A percentile compares a stretch with the other conserved stretches of the same genome.
These are phyloP conservation scores for Trichophyton rubrum DNA, from an alignment of 2,329 filamentous ascomycete genomes.

Conservation along the genomic window DNA sequence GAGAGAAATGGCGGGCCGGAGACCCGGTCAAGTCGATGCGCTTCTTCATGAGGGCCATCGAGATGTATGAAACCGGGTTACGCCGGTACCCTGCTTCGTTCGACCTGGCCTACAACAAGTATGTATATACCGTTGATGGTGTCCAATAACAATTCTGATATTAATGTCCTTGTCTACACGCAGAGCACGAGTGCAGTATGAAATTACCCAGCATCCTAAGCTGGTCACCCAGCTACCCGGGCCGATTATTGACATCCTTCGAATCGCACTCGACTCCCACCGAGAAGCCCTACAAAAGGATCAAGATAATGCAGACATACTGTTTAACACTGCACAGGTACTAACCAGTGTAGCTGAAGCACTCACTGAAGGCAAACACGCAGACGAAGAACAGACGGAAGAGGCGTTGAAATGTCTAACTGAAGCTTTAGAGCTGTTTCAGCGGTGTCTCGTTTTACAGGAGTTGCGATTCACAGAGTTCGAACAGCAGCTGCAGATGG, in stretches of 20 bases:
- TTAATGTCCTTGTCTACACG: neutral
- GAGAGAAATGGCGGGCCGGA: conserved; percentile 61
- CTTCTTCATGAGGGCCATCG: conserved; percentile 49
- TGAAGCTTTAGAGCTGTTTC: conserved; percentile 50
- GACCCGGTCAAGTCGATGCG: conserved; percentile 53
- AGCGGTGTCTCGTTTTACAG: conserved; percentile 44
- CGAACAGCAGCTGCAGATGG: conserved; percentile 32
- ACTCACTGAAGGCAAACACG: conserved; percentile 41
- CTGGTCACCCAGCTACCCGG: conserved; percentile 47
- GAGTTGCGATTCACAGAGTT: conserved; percentile 37
- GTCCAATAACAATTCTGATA: neutral
- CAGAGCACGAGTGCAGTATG: conserved; percentile 56
- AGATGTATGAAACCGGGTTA: conserved; percentile 53
- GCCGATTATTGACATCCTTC: conserved; percentile 42
- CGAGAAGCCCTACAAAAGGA: conserved; percentile 48
- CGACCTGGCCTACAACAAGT: conserved; percentile 67
- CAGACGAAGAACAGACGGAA: conserved; percentile 28
- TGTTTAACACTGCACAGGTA: conserved; percentile 62
- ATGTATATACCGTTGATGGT: conserved; percentile 17
- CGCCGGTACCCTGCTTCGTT: conserved; percentile 49
- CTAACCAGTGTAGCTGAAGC: conserved; percentile 54
- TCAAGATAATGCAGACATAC: conserved; percentile 51
- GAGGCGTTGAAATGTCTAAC: conserved; percentile 44
- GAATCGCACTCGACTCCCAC: conserved; percentile 52
- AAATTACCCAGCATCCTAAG: conserved; percentile 54